Conservation (phyloP, 208 protist species). For the Angomonas desouzai region DNA sequence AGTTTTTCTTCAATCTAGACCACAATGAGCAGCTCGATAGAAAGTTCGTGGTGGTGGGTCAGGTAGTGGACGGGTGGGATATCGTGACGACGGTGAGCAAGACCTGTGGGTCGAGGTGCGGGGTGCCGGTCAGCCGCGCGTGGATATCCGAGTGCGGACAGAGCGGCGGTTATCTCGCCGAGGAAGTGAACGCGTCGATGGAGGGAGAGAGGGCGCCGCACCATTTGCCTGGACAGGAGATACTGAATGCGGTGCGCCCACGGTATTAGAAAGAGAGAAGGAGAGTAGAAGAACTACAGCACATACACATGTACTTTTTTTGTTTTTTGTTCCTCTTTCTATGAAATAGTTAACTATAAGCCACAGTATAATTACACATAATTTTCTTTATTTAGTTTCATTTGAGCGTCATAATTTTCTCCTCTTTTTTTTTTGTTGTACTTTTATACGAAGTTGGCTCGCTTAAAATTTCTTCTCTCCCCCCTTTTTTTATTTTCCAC, state of each 20-base stretch:
- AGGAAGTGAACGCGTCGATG: conserved; percentile 52
- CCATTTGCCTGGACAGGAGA: conserved; percentile 68
- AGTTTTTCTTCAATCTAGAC: conserved; percentile 91
- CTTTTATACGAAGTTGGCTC: too few species aligned
- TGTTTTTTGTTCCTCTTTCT: conserved; percentile 13
- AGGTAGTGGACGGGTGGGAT: conserved; percentile 85
- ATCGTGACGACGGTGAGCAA: conserved; percentile 57
- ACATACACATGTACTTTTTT: background rate
- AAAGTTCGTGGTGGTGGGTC: conserved; percentile 90
- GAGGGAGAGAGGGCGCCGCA: conserved; percentile 52
- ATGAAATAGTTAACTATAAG: conserved; percentile 4
- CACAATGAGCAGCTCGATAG: conserved; percentile 84
- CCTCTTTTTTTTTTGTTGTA: too few species aligned
- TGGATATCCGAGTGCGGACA: conserved; percentile 89
- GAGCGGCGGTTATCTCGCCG: conserved; percentile 62
- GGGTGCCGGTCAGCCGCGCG: conserved; percentile 78
- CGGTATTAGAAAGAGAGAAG: conserved; percentile 33
- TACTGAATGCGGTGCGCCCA: conserved; percentile 75
- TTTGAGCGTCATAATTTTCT: too few species aligned
- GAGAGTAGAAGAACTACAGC: background rate
- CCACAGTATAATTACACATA: conserved; percentile 7
- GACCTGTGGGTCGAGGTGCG: conserved; percentile 72
- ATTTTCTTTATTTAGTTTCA: conserved; percentile 12
- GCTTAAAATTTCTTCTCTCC: conserved; percentile 5
- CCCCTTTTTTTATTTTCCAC: conserved; percentile 14